These are phyloP conservation scores for Periconia sp. DNA, from an alignment of 2,329 filamentous ascomycete genomes.

Conservation along the genomic window DNA sequence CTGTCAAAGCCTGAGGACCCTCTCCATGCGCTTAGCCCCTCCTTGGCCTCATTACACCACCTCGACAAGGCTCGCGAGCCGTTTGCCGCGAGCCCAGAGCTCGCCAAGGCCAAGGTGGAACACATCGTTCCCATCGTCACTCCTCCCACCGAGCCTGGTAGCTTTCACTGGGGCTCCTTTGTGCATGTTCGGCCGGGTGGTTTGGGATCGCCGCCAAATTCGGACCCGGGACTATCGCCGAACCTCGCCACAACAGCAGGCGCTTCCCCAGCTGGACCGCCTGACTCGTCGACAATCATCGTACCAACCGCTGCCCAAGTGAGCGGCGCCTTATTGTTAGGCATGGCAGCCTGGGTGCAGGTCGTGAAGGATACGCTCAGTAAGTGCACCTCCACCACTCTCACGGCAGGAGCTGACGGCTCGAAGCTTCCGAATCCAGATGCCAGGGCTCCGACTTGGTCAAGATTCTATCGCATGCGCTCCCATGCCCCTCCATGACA, in stretches of 20 bases:
- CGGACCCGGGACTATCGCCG: slow-evolving; percentile 44
- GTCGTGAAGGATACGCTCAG: slow-evolving; percentile 38
- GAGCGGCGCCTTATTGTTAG: slow-evolving; percentile 26
- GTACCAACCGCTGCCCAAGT: slow-evolving; percentile 30
- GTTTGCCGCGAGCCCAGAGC: slow-evolving; percentile 22
- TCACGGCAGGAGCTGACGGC: slow-evolving; percentile 12
- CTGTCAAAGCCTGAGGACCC: slow-evolving; percentile 48
- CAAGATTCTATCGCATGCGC: slow-evolving; percentile 65
- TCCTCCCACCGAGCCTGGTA: slow-evolving; percentile 52
- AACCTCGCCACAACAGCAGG: slow-evolving; percentile 27
- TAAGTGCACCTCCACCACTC: slow-evolving; percentile 23
- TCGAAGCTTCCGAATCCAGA: slow-evolving; percentile 39
- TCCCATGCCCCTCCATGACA: slow-evolving; percentile 60
- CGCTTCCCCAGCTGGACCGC: slow-evolving; percentile 26
- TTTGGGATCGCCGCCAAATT: slow-evolving; percentile 48
- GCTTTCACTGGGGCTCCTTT: slow-evolving; percentile 48
- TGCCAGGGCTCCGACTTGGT: slow-evolving; percentile 50
- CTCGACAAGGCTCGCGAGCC: slow-evolving; percentile 23
- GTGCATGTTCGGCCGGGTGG: slow-evolving; percentile 42
- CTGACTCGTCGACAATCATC: slow-evolving; percentile 29
- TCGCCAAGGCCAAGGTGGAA: slow-evolving; percentile 32
- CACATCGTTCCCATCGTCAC: slow-evolving; percentile 51
- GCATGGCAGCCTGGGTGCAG: slow-evolving; percentile 40
- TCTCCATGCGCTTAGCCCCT: slow-evolving; percentile 47
- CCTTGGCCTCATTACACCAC: slow-evolving; percentile 22